Evolutionary conservation across 805 yeast genomes (phyloP).

Genomic region (Jamesozyma gamospora): DNA sequence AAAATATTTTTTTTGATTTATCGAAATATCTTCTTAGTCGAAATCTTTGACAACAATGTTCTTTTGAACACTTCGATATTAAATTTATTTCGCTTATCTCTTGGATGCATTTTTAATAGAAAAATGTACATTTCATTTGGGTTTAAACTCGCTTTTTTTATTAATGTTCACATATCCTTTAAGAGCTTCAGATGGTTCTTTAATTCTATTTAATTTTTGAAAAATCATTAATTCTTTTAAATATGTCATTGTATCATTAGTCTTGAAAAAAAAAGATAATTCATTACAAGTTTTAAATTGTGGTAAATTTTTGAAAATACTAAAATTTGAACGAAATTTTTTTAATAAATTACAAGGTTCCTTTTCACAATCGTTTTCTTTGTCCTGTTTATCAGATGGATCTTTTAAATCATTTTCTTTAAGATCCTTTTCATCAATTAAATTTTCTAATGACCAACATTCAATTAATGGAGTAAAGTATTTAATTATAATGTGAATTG

Average conservation of each 20-base stretch:
- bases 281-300: slow-evolving; percentile 55
- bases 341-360: slow-evolving; percentile 14
- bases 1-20: too few species aligned
- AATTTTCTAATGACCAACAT: slow-evolving; percentile 37
- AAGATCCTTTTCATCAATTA: slow-evolving; percentile 17
- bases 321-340: slow-evolving; percentile 31
- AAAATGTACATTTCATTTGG: too few species aligned
- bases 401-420: slow-evolving; percentile 4
- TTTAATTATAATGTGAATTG: slow-evolving; percentile 51
- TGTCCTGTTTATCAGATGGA: slow-evolving; percentile 1
- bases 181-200: slow-evolving; percentile 47
- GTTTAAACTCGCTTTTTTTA: too few species aligned
- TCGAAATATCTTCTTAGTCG: too few species aligned
- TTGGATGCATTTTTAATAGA: too few species aligned
- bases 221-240: slow-evolving; percentile 55
- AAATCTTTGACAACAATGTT: too few species aligned
- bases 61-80: too few species aligned
- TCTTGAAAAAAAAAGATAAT: slow-evolving; percentile 62
- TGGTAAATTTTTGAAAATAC: slow-evolving; percentile 40
- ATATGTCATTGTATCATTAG: slow-evolving; percentile 69
- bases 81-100: too few species aligned
- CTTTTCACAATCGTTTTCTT: slow-evolving; percentile 1
- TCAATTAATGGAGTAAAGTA: slow-evolving; percentile 38
- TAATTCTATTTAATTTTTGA: slow-evolving; percentile 38
- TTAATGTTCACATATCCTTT: slow-evolving; percentile 29